phyloP scores from a whole-genome alignment of 129 eudicot species.

The Chrysanthemum makinoi region DNA sequence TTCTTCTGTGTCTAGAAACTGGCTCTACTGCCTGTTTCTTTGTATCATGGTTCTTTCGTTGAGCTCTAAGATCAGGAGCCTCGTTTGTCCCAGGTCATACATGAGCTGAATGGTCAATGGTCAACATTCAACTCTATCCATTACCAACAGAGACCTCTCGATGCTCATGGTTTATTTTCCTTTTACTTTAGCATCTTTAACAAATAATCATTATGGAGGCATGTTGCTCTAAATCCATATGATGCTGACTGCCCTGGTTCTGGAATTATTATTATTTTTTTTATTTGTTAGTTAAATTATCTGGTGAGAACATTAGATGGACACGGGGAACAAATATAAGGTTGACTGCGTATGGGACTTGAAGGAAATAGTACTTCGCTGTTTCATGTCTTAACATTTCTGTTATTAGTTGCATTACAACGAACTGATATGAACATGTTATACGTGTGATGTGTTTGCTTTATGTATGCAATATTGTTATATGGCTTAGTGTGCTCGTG shows the following conservation, averaged over 20 bases:
- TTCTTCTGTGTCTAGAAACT: conserved; percentile 44
- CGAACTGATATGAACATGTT: conserved; percentile 7
- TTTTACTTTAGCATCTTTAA: conserved; percentile 38
- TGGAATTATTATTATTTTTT: conserved; percentile 25
- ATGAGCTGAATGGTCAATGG: conserved; percentile 22
- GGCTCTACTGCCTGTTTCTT: conserved; percentile 52
- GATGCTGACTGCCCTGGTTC: conserved; percentile 18
- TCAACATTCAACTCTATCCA: neutral
- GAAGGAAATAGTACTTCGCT: conserved; percentile 36
- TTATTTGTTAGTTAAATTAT: conserved; percentile 14
- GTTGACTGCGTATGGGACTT: conserved; percentile 19
- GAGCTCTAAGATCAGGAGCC: conserved; percentile 57
- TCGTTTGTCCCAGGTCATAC: conserved; percentile 44
- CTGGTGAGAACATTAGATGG: conserved; percentile 30
- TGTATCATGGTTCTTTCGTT: conserved; percentile 55
- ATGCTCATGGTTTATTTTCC: conserved; percentile 17
- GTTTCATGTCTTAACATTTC: conserved; percentile 15
- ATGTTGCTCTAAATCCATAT: conserved; percentile 7
- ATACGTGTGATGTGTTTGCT: neutral
- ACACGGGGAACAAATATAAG: conserved; percentile 12
- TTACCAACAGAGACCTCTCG: conserved; percentile 14
- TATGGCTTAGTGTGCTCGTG: neutral
- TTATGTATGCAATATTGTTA: neutral
- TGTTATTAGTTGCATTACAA: conserved; percentile 1
- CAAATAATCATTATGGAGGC: conserved; percentile 36